These are phyloP conservation scores for Scopulariopsis brevicaulis DNA, from an alignment of 2,329 filamentous ascomycete species.

Conservation along the genomic window DNA sequence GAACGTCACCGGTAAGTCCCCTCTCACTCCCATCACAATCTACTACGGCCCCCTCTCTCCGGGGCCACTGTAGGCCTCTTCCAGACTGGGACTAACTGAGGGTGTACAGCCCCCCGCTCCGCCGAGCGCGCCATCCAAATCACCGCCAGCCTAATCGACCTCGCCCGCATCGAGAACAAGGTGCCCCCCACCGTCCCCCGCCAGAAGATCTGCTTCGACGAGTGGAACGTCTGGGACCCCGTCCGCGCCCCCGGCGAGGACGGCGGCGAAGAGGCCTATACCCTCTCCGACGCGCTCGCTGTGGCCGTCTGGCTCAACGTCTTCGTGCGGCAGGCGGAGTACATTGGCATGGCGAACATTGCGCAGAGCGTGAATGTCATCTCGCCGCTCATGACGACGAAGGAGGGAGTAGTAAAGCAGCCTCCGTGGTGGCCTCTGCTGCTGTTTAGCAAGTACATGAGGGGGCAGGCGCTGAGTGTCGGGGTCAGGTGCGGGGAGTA, in stretches of 20 bases:
- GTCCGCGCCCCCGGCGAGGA: slow-evolving; percentile 56
- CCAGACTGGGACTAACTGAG: not conserved
- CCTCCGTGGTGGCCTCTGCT: slow-evolving; percentile 66
- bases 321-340: slow-evolving; percentile 58
- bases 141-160: slow-evolving; percentile 55
- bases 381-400: slow-evolving; percentile 61
- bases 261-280: slow-evolving; percentile 64
- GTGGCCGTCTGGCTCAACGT: slow-evolving; percentile 67
- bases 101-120: slow-evolving; percentile 41
- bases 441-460: slow-evolving; percentile 55
- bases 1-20: slow-evolving; percentile 15
- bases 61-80: too few relatives aligned
- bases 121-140: slow-evolving; percentile 68
- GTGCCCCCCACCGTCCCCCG: slow-evolving; percentile 46
- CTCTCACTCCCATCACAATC: not conserved
- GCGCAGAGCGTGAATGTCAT: slow-evolving; percentile 73
- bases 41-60: too few relatives aligned
- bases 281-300: slow-evolving; percentile 64
- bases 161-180: slow-evolving; percentile 59
- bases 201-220: slow-evolving; percentile 69
- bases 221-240: slow-evolving; percentile 79
- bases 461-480: slow-evolving; percentile 54
- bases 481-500: slow-evolving; percentile 56
- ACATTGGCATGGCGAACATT: slow-evolving; percentile 69
- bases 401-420: slow-evolving; percentile 54